Conservation (phyloP, 345 rosid species). For the Cardiospermum halicacabum region DNA sequence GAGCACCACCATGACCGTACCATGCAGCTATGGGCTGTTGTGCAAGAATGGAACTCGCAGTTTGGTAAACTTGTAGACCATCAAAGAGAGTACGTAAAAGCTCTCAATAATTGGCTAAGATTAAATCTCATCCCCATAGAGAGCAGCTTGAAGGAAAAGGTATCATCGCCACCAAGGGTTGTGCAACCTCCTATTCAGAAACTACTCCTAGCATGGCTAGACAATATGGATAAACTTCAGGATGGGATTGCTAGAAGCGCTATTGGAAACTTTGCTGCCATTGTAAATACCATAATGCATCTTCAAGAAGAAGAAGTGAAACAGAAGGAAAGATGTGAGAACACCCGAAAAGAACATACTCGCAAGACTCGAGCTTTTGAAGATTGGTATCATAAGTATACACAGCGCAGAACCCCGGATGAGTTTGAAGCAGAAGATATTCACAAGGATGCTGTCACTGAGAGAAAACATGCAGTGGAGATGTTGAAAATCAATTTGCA, state of each 20-base stretch:
- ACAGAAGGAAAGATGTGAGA: slow-evolving; percentile 52
- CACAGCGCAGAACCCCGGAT: slow-evolving; percentile 43
- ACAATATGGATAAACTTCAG: slow-evolving; percentile 45
- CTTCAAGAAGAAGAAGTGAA: slow-evolving; percentile 68
- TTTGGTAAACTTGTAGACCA: slow-evolving; percentile 60
- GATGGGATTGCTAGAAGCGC: slow-evolving; percentile 73
- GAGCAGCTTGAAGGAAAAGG: slow-evolving; percentile 82
- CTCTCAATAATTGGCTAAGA: slow-evolving; percentile 66
- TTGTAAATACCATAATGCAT: slow-evolving; percentile 50
- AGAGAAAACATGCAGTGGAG: slow-evolving; percentile 48
- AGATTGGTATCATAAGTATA: slow-evolving; percentile 58
- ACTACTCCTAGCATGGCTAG: slow-evolving; percentile 67
- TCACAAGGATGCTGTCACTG: slow-evolving; percentile 39
- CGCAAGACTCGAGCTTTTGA: slow-evolving; percentile 54
- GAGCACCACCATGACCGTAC: slow-evolving; percentile 75
- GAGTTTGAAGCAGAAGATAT: slow-evolving; percentile 43
- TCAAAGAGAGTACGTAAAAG: slow-evolving; percentile 63
- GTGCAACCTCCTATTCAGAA: slow-evolving; percentile 57
- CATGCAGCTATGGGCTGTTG: slow-evolving; percentile 59
- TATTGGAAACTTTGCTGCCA: slow-evolving; percentile 56
- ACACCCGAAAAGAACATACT: slow-evolving; percentile 45
- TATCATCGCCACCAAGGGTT: slow-evolving; percentile 77
- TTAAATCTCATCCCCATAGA: slow-evolving; percentile 83
- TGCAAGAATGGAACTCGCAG: slow-evolving; percentile 75
- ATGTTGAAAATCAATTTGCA: slow-evolving; percentile 41